Evolutionary conservation across 768 basidiomycete species (phyloP).

Genomic region (Boletus eberwhitei): DNA sequence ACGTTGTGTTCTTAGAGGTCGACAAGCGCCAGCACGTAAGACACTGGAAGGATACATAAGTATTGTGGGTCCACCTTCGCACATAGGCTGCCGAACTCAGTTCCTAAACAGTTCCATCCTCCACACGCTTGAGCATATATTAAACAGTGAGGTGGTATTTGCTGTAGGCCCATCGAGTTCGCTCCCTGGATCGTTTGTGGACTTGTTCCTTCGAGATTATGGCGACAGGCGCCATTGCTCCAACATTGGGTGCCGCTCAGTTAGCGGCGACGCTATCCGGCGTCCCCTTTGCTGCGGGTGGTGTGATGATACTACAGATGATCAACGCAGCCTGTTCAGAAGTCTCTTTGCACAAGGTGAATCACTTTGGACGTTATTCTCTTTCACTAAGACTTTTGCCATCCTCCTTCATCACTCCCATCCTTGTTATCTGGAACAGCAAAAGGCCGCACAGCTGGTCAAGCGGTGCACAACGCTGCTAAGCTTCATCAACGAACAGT

Average conservation of each 20-base stretch:
- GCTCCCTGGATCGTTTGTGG: neutral
- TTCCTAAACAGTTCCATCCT: neutral
- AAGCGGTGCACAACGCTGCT: conserved; percentile 41
- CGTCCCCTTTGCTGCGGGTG: conserved; percentile 45
- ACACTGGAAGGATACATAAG: too few species aligned
- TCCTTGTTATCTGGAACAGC: conserved; percentile 27
- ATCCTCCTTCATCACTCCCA: neutral
- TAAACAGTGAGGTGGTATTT: neutral
- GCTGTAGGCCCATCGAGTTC: neutral
- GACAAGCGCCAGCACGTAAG: neutral
- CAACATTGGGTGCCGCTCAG: conserved; percentile 34
- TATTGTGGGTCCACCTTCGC: conserved; percentile 10
- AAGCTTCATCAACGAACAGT: conserved; percentile 39
- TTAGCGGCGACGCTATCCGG: conserved; percentile 44
- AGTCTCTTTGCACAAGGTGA: conserved; percentile 49
- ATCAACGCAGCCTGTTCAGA: conserved; percentile 46
- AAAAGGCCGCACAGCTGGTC: conserved; percentile 41
- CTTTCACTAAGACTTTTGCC: conserved; percentile 1
- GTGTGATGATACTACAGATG: conserved; percentile 41
- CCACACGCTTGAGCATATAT: conserved; percentile 7
- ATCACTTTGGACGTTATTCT: neutral
- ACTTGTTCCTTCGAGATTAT: conserved; percentile 7
- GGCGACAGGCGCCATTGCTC: conserved; percentile 13
- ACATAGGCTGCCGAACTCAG: neutral
- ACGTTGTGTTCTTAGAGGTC: neutral